Conservation (phyloP, 2,329 filamentous ascomycete species). For the Fusarium sp. region DNA sequence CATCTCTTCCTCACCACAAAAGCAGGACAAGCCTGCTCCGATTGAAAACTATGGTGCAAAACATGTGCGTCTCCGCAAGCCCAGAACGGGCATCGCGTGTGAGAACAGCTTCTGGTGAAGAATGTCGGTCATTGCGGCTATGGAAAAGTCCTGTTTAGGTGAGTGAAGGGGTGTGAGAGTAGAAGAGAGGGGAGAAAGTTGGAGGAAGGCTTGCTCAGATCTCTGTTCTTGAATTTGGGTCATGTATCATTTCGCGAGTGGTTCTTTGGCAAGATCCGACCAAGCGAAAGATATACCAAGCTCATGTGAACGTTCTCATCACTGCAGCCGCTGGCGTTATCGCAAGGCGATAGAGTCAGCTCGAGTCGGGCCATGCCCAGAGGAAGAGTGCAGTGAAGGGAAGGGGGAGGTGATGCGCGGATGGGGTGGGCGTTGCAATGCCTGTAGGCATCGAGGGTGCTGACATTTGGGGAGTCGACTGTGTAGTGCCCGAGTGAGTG, state of each 20-base stretch:
- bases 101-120: constrained; percentile 34
- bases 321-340: constrained; percentile 20
- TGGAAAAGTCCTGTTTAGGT: constrained; percentile 5
- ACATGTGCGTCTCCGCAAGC: constrained; percentile 43
- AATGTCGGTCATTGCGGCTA: constrained; percentile 54
- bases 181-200: neutral
- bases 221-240: constrained; percentile 58
- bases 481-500: neutral
- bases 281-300: constrained; percentile 33
- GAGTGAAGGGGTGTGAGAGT: neutral
- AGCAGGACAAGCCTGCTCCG: constrained; percentile 56
- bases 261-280: constrained; percentile 24
- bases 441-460: neutral
- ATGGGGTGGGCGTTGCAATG: neutral
- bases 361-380: neutral
- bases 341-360: neutral
- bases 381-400: neutral
- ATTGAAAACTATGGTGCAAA: constrained; percentile 64
- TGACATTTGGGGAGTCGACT: neutral
- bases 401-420: neutral
- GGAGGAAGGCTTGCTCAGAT: constrained; percentile 58
- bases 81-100: neutral
- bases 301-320: constrained; percentile 45
- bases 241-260: constrained; percentile 31
- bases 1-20: neutral